Evolutionary conservation across 1,284 basidiomycete genomes (phyloP).

Genomic region (Boletus semigastroideus): DNA sequence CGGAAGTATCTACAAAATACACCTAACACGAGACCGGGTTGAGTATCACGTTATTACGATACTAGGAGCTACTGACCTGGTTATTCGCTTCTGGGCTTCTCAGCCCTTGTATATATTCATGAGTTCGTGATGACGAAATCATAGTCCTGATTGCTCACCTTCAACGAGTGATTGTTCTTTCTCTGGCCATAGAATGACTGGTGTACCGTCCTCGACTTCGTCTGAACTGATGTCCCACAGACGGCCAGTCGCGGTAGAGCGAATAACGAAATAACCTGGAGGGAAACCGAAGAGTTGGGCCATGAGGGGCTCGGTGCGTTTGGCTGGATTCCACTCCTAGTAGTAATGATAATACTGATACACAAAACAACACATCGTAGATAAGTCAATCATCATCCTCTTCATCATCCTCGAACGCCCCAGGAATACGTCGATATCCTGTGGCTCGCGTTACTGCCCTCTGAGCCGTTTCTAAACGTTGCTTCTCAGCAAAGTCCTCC

Average conservation of each 20-base stretch:
- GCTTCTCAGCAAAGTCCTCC: conserved; percentile 75
- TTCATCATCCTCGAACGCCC: conserved; percentile 30
- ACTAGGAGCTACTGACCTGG: conserved; percentile 47
- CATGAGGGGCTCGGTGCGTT: conserved; percentile 9
- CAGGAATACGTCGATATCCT: conserved; percentile 25
- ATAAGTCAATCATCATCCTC: not conserved
- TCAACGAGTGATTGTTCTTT: conserved; percentile 75
- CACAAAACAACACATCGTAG: not conserved
- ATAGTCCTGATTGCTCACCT: conserved; percentile 41
- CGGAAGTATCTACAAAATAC: conserved; percentile 76
- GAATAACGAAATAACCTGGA: conserved; percentile 72
- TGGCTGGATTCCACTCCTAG: no score
- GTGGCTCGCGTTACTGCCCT: conserved; percentile 10
- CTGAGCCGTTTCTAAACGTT: conserved; percentile 36
- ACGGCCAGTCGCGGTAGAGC: conserved; percentile 57
- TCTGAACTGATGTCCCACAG: conserved; percentile 62
- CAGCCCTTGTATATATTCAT: conserved; percentile 47
- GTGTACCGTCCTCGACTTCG: conserved; percentile 61
- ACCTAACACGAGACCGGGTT: conserved; percentile 46
- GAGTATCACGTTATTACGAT: not conserved
- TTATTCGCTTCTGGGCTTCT: conserved; percentile 68
- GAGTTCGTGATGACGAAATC: conserved; percentile 2
- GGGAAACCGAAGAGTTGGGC: conserved; percentile 58
- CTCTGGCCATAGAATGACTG: conserved; percentile 64
- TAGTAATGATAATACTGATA: not conserved